These are phyloP conservation scores for Cyclanthera cordifolia DNA, from an alignment of 306 rosid genomes.

Conservation along the genomic window DNA sequence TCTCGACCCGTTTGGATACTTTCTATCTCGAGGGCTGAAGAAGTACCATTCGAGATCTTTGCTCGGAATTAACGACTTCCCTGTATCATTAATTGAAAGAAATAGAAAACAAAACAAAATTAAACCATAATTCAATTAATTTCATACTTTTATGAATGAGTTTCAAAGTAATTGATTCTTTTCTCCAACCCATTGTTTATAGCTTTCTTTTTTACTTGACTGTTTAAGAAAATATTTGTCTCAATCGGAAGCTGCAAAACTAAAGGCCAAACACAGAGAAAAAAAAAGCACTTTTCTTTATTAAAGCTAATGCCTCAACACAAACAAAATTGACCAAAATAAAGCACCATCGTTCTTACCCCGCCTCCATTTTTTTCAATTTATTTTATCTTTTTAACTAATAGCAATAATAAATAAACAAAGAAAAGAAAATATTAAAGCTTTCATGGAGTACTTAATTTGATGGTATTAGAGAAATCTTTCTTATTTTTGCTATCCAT, in stretches of 20 bases:
- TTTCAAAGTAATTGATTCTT: not conserved
- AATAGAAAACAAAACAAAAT: too few relatives aligned
- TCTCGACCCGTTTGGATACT: constrained; percentile 92
- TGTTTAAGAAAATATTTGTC: not conserved
- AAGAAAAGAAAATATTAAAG: not conserved
- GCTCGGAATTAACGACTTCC: constrained; percentile 78
- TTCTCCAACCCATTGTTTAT: not conserved
- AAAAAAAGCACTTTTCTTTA: constrained; percentile 8
- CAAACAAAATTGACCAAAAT: not conserved
- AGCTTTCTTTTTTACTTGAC: not conserved
- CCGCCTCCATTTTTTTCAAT: too few relatives aligned
- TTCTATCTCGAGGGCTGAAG: constrained; percentile 79
- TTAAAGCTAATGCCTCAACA: not conserved
- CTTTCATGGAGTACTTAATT: not conserved
- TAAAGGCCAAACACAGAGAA: not conserved
- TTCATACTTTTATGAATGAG: not conserved
- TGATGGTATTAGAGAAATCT: not conserved
- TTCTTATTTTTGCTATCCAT: not conserved
- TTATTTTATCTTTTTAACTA: too few relatives aligned
- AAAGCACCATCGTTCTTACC: not conserved
- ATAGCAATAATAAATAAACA: not conserved
- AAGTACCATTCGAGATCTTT: constrained; percentile 96
- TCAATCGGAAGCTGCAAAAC: constrained; percentile 1
- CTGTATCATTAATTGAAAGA: constrained; percentile 17
- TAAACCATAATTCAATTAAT: not conserved